phyloP scores from a whole-genome alignment of 2,329 filamentous ascomycete species.

The Cordyceps tenuipes region DNA sequence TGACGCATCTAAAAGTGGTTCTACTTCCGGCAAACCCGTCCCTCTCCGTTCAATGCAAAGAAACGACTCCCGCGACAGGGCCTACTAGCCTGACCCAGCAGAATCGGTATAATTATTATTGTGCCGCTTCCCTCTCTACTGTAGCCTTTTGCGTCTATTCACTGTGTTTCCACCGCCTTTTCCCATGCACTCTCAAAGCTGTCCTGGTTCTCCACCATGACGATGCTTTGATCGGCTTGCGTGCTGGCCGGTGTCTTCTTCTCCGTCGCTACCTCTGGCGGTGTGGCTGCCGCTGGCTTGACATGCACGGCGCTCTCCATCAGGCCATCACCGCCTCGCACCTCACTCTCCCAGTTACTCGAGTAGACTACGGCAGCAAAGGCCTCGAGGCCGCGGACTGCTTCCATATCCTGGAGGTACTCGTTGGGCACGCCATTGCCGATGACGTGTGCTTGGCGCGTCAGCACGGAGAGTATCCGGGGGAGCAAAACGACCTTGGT shows the following conservation, averaged over 20 bases:
- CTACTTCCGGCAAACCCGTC: neutral
- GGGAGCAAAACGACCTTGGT: conserved; percentile 66
- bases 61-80: neutral
- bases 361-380: conserved; percentile 84
- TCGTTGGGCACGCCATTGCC: conserved; percentile 68
- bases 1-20: neutral
- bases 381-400: conserved; percentile 66
- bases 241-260: conserved; percentile 11
- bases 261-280: conserved; percentile 14
- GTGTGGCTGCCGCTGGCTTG: conserved; percentile 18
- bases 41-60: neutral
- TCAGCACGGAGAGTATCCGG: conserved; percentile 81
- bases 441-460: conserved; percentile 82
- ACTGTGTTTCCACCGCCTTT: conserved; percentile 37
- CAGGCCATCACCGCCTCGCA: conserved; percentile 38
- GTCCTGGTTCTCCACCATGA: conserved; percentile 41
- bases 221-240: conserved; percentile 40
- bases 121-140: too few species aligned
- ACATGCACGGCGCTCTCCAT: conserved; percentile 29
- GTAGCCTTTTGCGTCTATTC: neutral
- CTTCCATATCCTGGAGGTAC: conserved; percentile 67
- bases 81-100: neutral
- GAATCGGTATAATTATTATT: neutral
- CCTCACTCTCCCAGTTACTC: conserved; percentile 69
- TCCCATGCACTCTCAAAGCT: conserved; percentile 64